These are phyloP conservation scores for Triticum dicoccoides DNA, from an alignment of 176 grass and related monocot genomes.

Conservation along the genomic window DNA sequence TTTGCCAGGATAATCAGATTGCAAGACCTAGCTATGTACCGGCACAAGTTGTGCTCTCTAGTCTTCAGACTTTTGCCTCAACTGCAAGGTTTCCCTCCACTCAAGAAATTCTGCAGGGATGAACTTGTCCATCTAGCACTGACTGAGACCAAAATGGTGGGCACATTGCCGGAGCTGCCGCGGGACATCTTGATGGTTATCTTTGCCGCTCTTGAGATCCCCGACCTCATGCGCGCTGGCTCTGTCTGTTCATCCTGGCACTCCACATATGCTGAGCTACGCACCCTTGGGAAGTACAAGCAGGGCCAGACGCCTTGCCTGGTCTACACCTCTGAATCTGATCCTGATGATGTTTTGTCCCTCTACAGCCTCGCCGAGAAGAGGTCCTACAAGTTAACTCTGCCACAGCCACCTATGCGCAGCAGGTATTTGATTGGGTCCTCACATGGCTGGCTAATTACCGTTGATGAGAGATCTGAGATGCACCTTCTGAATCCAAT, in stretches of 20 bases:
- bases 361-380: neutral
- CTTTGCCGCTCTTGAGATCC: neutral
- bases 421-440: neutral
- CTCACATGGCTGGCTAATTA: neutral
- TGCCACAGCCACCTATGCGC: neutral
- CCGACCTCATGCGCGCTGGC: neutral
- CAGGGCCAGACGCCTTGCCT: neutral
- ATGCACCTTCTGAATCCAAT: neutral
- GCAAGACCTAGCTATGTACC: neutral
- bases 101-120: neutral
- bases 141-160: neutral
- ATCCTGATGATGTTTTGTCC: neutral
- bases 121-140: neutral
- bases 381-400: neutral
- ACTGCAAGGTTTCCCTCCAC: neutral
- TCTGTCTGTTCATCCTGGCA: neutral
- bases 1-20: no score
- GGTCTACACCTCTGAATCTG: neutral
- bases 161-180: neutral
- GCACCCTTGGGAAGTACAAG: neutral
- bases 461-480: neutral
- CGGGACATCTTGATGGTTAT: neutral
- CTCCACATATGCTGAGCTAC: neutral
- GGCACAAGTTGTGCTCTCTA: neutral
- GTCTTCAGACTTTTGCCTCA: no score